Percentiles rank a stretch among this genome's conserved stretches.
phyloP scores from a whole-genome alignment of 2,329 filamentous ascomycete species.

The Coniochaeta prunicola region DNA sequence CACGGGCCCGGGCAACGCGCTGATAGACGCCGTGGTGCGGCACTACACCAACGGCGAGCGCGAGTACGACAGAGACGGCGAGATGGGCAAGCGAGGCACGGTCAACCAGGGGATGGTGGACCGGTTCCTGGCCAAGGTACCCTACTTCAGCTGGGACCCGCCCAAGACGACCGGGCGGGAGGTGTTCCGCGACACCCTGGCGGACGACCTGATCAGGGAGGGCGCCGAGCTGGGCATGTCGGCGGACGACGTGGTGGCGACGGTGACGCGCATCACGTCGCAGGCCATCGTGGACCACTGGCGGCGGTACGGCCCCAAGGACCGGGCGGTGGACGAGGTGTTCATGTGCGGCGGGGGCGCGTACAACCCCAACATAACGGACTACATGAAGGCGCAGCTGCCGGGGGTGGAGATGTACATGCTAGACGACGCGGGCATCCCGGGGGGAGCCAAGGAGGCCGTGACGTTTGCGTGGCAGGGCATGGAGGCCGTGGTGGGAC shows the following conservation, averaged over 20 bases:
- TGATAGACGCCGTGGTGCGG: conserved; percentile 49
- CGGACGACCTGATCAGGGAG: conserved; percentile 41
- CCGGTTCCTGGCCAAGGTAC: conserved; percentile 34
- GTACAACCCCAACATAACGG: conserved; percentile 48
- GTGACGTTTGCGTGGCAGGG: conserved; percentile 54
- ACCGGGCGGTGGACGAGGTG: conserved; percentile 36
- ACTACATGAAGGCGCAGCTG: conserved; percentile 41
- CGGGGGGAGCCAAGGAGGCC: conserved; percentile 50
- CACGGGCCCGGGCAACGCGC: conserved; percentile 48
- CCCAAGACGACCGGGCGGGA: conserved; percentile 54
- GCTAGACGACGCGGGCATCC: conserved; percentile 51
- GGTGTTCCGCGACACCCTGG: conserved; percentile 50
- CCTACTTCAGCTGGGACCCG: conserved; percentile 42
- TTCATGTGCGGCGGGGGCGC: conserved; percentile 56
- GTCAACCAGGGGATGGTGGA: conserved; percentile 45
- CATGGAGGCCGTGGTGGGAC: conserved; percentile 50
- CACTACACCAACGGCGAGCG: conserved; percentile 37
- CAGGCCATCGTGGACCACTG: conserved; percentile 47
- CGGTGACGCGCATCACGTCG: conserved; percentile 51
- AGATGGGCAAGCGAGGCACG: conserved; percentile 38
- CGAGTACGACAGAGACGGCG: conserved; percentile 45
- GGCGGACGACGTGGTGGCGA: conserved; percentile 47
- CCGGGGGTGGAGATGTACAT: conserved; percentile 42
- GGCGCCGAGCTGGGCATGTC: conserved; percentile 34
- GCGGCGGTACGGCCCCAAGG: conserved; percentile 37